Percentiles rank a stretch among this genome's conserved stretches.
These are phyloP conservation scores for Botryotinia convoluta DNA, from an alignment of 2,329 filamentous ascomycete genomes.

Conservation along the genomic window DNA sequence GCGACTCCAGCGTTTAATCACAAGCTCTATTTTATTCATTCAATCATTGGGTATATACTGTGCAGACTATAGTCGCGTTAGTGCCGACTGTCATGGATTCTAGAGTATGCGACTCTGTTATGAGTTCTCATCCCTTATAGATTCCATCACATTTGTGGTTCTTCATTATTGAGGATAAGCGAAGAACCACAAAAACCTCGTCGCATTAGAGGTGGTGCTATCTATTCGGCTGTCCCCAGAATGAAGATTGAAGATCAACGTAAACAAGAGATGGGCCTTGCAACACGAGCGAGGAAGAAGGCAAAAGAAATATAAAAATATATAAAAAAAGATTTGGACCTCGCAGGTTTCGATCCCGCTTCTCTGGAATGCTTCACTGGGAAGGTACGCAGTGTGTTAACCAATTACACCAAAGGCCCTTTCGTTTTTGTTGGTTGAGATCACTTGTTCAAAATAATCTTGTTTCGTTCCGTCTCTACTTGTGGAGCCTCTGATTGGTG, in stretches of 20 bases:
- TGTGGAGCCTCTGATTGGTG: not conserved
- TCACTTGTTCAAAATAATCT: not conserved
- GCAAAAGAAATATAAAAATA: not conserved
- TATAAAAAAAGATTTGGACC: not conserved
- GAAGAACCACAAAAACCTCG: not conserved
- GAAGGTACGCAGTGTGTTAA: not conserved
- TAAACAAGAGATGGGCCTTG: not conserved
- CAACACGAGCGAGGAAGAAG: not conserved
- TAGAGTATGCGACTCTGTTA: not conserved
- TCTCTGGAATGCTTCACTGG: not conserved
- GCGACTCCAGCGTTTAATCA: not conserved
- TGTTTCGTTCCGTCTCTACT: not conserved
- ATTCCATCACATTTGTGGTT: not conserved
- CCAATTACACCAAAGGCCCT: constrained; percentile 1
- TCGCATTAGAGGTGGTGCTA: not conserved
- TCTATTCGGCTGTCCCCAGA: not conserved
- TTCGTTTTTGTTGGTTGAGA: not conserved
- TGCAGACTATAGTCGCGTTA: not conserved
- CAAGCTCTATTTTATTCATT: not conserved
- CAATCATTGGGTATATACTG: not conserved
- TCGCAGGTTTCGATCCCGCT: not conserved
- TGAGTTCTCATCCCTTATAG: not conserved
- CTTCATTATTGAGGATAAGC: not conserved
- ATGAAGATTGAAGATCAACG: not conserved
- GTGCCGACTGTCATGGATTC: not conserved